Percentiles rank a stretch among this genome's conserved stretches.
Evolutionary conservation across 768 basidiomycete genomes (phyloP).

Genomic region (Calocera viscosa): DNA sequence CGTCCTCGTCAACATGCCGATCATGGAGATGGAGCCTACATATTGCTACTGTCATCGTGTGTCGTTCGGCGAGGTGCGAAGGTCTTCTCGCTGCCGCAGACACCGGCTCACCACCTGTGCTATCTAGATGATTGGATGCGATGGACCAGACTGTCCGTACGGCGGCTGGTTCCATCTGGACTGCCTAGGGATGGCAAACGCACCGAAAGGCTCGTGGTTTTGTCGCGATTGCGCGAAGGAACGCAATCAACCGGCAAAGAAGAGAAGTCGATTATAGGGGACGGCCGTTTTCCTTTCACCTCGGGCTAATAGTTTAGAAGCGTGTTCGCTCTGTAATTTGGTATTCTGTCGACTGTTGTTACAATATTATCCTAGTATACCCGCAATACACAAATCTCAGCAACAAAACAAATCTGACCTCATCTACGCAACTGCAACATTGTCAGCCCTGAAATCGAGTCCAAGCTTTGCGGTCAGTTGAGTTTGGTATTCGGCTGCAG

Average conservation of each 20-base stretch:
- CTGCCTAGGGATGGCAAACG: conserved; percentile 6
- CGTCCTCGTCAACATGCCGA: not conserved
- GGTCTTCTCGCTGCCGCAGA: not conserved
- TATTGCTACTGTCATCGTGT: conserved; percentile 13
- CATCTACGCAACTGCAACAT: not conserved
- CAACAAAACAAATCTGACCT: not conserved
- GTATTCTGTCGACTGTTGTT: conserved; percentile 2
- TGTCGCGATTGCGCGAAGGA: conserved; percentile 11
- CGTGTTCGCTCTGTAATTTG: conserved; percentile 1
- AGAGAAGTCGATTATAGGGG: not conserved
- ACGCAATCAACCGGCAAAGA: conserved; percentile 9
- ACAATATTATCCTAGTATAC: conserved; percentile 6
- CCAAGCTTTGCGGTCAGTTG: not conserved
- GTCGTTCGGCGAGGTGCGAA: conserved; percentile 11
- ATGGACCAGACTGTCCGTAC: conserved; percentile 7
- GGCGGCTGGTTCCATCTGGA: conserved; percentile 10
- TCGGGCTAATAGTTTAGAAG: not conserved
- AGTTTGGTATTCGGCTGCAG: not conserved
- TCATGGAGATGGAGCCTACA: conserved; percentile 9
- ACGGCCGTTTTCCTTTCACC: not conserved
- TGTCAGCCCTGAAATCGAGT: not conserved
- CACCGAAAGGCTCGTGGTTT: conserved; percentile 8
- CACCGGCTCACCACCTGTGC: not conserved
- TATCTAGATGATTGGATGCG: conserved; percentile 13
- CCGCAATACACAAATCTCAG: not conserved